These are phyloP conservation scores for Anthracocystis setariae DNA, from an alignment of 1,284 basidiomycete species.

Conservation along the genomic window DNA sequence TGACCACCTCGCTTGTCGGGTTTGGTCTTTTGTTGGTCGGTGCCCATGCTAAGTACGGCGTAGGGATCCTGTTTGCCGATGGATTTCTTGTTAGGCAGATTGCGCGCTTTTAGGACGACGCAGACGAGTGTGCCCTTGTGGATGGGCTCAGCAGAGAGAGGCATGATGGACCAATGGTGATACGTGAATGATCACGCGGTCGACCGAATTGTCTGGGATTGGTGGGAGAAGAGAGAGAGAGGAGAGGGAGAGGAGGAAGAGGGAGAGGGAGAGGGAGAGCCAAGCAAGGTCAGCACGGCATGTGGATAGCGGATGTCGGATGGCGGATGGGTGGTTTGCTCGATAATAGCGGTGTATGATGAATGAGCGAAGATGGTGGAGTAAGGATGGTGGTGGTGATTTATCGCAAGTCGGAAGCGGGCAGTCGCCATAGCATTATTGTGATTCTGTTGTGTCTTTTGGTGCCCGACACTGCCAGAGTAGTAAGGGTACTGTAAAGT, in stretches of 20 bases:
- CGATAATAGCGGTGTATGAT: no score
- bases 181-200: not conserved
- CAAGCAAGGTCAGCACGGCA: slow-evolving; percentile 8
- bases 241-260: no score
- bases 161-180: slow-evolving; percentile 20
- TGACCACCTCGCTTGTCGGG: slow-evolving; percentile 94
- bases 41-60: slow-evolving; percentile 80
- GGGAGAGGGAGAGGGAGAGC: no score
- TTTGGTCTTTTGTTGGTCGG: slow-evolving; percentile 74
- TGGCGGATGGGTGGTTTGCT: no score
- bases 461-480: no score
- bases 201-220: not conserved
- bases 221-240: not conserved
- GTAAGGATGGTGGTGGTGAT: no score
- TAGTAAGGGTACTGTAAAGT: not conserved
- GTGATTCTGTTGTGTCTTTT: no score
- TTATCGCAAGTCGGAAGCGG: no score
- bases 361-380: no score
- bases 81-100: slow-evolving; percentile 65
- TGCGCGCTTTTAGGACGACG: slow-evolving; percentile 91
- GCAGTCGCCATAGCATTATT: no score
- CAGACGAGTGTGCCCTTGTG: slow-evolving; percentile 85
- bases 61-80: slow-evolving; percentile 94
- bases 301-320: slow-evolving; percentile 1
- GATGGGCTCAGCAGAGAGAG: slow-evolving; percentile 30